phyloP scores from a whole-genome alignment of 352 stramenopile species.

The Thraustotheca clavata region DNA sequence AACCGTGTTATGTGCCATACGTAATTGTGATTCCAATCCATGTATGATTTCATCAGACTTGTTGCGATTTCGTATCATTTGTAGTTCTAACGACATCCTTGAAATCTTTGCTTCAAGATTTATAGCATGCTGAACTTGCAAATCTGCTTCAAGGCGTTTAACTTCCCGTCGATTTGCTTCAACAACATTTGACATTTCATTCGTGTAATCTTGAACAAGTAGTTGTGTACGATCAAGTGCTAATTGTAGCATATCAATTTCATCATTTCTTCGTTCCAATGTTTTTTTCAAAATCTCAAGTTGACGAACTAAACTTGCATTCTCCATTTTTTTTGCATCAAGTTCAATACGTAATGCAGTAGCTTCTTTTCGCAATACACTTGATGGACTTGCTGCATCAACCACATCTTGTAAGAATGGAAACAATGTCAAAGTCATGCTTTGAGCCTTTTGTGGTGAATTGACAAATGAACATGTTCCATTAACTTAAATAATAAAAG shows the following conservation, averaged over 20 bases:
- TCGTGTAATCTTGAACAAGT: neutral
- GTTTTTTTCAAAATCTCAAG: neutral
- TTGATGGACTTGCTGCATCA: neutral
- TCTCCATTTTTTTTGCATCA: neutral
- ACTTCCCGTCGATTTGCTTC: neutral
- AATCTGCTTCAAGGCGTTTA: neutral
- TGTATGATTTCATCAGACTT: neutral
- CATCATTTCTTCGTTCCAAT: neutral
- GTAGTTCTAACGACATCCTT: neutral
- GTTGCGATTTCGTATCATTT: neutral
- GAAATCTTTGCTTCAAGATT: constrained; percentile 1
- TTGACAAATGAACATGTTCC: too few relatives aligned
- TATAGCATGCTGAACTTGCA: neutral
- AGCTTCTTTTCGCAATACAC: neutral
- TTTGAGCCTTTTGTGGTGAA: too few relatives aligned
- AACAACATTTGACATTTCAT: neutral
- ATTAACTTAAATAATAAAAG: too few relatives aligned
- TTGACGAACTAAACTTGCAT: neutral
- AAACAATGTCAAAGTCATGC: neutral
- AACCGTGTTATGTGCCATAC: neutral
- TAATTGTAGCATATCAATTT: neutral
- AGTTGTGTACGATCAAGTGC: neutral
- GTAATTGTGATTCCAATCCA: neutral
- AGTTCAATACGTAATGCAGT: neutral
- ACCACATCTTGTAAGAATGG: neutral